Percentiles rank a stretch among this genome's conserved stretches.
phyloP scores from a whole-genome alignment of 2,329 filamentous ascomycete species.

The Apiospora saccharicola region DNA sequence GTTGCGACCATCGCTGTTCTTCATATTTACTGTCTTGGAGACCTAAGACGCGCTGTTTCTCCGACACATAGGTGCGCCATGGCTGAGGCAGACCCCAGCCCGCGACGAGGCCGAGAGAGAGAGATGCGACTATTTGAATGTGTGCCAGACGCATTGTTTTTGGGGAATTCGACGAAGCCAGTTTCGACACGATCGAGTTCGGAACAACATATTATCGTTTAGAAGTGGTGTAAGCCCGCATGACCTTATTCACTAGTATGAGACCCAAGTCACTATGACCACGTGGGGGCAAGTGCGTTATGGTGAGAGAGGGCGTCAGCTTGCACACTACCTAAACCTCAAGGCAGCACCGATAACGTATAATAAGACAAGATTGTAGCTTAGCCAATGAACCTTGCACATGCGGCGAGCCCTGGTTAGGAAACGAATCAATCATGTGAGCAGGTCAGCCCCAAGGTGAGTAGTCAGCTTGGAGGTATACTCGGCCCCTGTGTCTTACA shows the following conservation, averaged over 20 bases:
- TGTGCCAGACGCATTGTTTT: constrained; percentile 5
- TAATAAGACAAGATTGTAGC: not conserved
- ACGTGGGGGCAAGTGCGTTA: not conserved
- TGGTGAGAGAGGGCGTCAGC: not conserved
- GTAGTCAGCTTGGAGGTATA: not conserved
- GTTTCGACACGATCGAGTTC: not conserved
- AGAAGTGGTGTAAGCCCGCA: no score
- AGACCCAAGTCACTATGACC: not conserved
- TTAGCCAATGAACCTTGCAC: constrained; percentile 4
- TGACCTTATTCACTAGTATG: not conserved
- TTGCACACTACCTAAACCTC: not conserved
- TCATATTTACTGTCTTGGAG: no score
- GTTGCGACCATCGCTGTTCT: not conserved
- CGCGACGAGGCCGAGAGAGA: not conserved
- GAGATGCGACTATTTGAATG: not conserved
- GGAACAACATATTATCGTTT: not conserved
- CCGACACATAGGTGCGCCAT: not conserved
- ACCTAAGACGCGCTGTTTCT: not conserved
- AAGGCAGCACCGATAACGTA: not conserved
- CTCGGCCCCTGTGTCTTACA: not conserved
- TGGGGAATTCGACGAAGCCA: not conserved
- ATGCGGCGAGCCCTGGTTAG: not conserved
- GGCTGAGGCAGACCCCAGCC: not conserved
- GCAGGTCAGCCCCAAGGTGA: not conserved
- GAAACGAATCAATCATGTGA: not conserved